Evolutionary conservation across 176 grass and related monocot genomes (phyloP).

Genomic region (Avena eriantha): DNA sequence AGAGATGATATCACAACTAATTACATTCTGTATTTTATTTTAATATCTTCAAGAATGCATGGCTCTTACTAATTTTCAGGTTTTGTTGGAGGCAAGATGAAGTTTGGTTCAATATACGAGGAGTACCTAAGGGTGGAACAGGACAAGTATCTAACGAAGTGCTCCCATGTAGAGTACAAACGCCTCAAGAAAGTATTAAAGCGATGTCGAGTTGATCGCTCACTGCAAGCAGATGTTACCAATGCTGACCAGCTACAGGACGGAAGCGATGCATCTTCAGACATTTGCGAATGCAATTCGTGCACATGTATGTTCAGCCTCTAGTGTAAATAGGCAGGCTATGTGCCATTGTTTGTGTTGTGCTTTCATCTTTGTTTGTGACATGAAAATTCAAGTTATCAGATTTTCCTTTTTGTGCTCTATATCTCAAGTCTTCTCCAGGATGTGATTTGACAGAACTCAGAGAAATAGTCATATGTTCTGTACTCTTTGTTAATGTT

Average conservation of each 20-base stretch:
- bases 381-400: neutral
- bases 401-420: neutral
- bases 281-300: conserved; percentile 61
- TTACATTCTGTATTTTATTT: neutral
- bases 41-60: neutral
- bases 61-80: conserved; percentile 10
- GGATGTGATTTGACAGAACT: neutral
- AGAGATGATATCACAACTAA: neutral
- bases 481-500: neutral
- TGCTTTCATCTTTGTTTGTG: conserved; percentile 2
- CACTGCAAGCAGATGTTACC: conserved; percentile 43
- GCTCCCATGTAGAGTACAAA: conserved; percentile 74
- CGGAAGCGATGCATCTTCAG: conserved; percentile 34
- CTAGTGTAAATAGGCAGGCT: neutral
- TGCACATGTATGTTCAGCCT: conserved; percentile 60
- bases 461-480: neutral
- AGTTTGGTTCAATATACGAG: conserved; percentile 68
- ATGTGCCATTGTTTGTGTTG: conserved; percentile 4
- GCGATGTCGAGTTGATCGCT: conserved; percentile 58
- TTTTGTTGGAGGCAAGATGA: conserved; percentile 52
- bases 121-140: conserved; percentile 71
- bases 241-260: conserved; percentile 34
- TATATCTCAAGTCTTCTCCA: neutral
- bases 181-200: conserved; percentile 80
- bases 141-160: conserved; percentile 64